Base-by-base conservation (phyloP, 1,284 basidiomycete species). In the Somion occarium region DNA sequence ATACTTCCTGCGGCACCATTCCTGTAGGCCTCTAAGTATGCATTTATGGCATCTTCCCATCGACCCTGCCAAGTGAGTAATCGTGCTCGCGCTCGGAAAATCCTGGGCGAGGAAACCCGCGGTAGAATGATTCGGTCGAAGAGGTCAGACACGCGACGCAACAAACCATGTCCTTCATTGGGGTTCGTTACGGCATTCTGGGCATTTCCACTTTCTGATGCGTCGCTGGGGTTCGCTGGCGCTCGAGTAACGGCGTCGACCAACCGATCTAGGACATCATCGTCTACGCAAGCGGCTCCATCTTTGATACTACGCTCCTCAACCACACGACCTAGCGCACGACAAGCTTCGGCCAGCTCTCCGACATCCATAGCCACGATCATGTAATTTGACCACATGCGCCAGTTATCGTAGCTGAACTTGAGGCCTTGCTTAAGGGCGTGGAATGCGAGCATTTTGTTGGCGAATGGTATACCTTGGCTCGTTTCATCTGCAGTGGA, bases 301-400 rank as follows among this genome's bases (percentile, higher is more conserved):
- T 76, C 72, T 60, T 83, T 83, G 49, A 74, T 74, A n/a, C 77
- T 79, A 5, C 88, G 84, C 62, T 90, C 85, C 64, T 96, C 91
- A 27, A 97, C 81, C 25, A 98, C 78, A 3, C 93, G 85, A 0
- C 79, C 78, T 44, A 94, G 76, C 0, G 95, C 95, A 22, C 91
- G 85, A 48, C 83, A 85, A 0, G 93, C 89, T 65, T 99, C 96
- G 5, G 83, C 74, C 42, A 98, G 77, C 68, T 98, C 91, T 5
- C 95, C 96, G 13, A 98, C 89, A 61, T 98, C 93, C 68, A 98
- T 78, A 5, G 91, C 81, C 34, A 99, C 88, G 59, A 98, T 76
- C 89, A 95, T 96, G 74, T 95, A 98, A 73, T 99, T 99, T 59
- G 80, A 79, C 97, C 97, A 99, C 83, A 99, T 95, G 15, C 92